phyloP scores from a whole-genome alignment of 371 early-diverging fungal genomes.

The Saksenaea oblongispora region DNA sequence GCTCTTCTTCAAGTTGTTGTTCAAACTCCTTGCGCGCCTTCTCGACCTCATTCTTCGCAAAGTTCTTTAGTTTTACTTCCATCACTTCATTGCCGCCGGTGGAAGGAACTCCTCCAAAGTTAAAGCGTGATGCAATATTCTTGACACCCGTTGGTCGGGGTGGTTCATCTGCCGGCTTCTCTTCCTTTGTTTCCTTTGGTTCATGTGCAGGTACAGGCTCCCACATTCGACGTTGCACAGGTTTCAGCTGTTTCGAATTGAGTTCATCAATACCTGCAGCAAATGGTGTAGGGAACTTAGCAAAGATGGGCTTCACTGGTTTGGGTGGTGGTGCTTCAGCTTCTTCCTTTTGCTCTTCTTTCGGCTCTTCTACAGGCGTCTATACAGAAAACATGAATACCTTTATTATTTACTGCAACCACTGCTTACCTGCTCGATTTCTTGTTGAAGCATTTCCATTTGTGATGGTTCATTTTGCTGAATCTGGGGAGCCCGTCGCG shows the following conservation, averaged over 20 bases:
- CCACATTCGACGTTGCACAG: conserved; percentile 45
- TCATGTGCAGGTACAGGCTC: conserved; percentile 37
- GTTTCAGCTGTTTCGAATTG: conserved; percentile 40
- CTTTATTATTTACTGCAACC: neutral
- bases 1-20: conserved; percentile 47
- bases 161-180: conserved; percentile 24
- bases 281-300: conserved; percentile 67
- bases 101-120: conserved; percentile 48
- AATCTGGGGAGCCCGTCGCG: conserved; percentile 32
- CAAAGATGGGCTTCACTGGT: conserved; percentile 66
- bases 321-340: conserved; percentile 50
- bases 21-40: conserved; percentile 53
- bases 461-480: conserved; percentile 41
- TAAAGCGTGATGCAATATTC: conserved; percentile 56
- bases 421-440: conserved; percentile 26
- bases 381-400: neutral
- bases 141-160: conserved; percentile 56
- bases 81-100: conserved; percentile 52
- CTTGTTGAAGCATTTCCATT: conserved; percentile 42
- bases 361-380: conserved; percentile 15
- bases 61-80: conserved; percentile 60
- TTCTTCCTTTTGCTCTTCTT: conserved; percentile 16
- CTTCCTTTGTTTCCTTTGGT: conserved; percentile 22
- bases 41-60: conserved; percentile 60
- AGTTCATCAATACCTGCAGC: conserved; percentile 43